phyloP scores from a whole-genome alignment of 2,329 filamentous ascomycete species.

The Cryphonectria carpinicola region DNA sequence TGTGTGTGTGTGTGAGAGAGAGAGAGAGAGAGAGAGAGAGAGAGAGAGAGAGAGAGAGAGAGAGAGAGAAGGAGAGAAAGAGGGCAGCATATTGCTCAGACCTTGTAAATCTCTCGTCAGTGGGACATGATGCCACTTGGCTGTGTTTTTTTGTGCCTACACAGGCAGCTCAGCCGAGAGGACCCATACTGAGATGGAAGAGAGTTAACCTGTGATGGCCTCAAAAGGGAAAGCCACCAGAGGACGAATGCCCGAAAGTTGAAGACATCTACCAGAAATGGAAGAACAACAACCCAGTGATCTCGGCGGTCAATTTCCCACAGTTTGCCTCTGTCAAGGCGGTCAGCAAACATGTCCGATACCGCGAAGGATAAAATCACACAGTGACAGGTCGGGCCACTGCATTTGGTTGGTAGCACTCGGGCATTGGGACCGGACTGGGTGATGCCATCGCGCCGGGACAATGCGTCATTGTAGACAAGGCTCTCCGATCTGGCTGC shows the following conservation, averaged over 20 bases:
- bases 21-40: too few relatives aligned
- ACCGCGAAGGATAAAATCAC: not conserved
- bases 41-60: not conserved
- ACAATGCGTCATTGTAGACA: slow-evolving; percentile 15
- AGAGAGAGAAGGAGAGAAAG: not conserved
- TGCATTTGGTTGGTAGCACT: slow-evolving; percentile 23
- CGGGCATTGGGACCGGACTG: slow-evolving; percentile 6
- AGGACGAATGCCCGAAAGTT: not conserved
- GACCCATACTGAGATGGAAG: not conserved
- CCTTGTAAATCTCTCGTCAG: slow-evolving; percentile 27
- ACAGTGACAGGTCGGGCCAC: slow-evolving; percentile 4
- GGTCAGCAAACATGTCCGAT: not conserved
- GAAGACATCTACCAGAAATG: not conserved
- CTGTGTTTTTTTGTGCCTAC: not conserved
- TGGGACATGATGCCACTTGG: slow-evolving; percentile 30
- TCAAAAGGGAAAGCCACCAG: not conserved
- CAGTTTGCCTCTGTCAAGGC: not conserved
- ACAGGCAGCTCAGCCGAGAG: slow-evolving; percentile 1
- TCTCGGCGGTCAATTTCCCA: not conserved
- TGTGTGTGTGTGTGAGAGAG: too few relatives aligned
- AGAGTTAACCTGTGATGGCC: not conserved
- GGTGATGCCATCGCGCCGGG: slow-evolving; percentile 18
- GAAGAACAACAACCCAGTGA: not conserved
- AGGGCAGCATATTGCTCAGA: slow-evolving; percentile 12
- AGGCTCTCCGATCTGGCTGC: not conserved